Percentiles rank a stretch among this genome's conserved stretches.
Evolutionary conservation across 116 monocot species (phyloP).

Genomic region (Dioscorea cayenensis): DNA sequence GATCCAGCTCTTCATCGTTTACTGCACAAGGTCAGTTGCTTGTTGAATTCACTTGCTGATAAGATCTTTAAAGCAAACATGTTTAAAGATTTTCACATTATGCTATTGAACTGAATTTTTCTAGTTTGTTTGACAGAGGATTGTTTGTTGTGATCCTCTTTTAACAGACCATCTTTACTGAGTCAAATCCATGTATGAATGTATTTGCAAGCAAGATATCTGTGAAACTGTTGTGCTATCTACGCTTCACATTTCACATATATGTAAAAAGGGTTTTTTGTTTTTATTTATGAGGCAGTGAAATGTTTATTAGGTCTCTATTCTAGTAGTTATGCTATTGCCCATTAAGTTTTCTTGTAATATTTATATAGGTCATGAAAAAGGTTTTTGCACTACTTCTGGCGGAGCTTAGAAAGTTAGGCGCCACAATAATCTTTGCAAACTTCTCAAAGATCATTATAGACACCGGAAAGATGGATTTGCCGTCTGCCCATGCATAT

Average conservation of each 20-base stretch:
- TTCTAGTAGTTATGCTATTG: not conserved
- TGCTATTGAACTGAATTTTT: no score
- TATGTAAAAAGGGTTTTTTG: no score
- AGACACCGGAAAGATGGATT: conserved; percentile 83
- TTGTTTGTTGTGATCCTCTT: no score
- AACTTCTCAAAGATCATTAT: conserved; percentile 89
- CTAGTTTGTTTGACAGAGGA: no score
- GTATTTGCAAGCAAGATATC: no score
- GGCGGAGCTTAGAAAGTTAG: conserved; percentile 67
- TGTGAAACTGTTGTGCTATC: no score
- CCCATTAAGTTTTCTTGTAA: conserved; percentile 1
- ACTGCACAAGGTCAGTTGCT: conserved; percentile 68
- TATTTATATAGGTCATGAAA: conserved; percentile 63
- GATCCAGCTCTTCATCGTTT: conserved; percentile 89
- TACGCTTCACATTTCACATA: no score
- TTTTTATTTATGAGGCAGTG: not conserved
- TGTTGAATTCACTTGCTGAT: not conserved
- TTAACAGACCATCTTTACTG: no score
- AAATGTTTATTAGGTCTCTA: not conserved
- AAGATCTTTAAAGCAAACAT: no score
- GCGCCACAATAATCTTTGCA: conserved; percentile 75
- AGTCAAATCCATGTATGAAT: no score
- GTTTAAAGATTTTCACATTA: no score
- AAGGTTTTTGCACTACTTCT: conserved; percentile 76
- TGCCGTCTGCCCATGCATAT: conserved; percentile 67